Base-by-base conservation (phyloP, 768 basidiomycete genomes). In the Leucocoprinus sp. region DNA sequence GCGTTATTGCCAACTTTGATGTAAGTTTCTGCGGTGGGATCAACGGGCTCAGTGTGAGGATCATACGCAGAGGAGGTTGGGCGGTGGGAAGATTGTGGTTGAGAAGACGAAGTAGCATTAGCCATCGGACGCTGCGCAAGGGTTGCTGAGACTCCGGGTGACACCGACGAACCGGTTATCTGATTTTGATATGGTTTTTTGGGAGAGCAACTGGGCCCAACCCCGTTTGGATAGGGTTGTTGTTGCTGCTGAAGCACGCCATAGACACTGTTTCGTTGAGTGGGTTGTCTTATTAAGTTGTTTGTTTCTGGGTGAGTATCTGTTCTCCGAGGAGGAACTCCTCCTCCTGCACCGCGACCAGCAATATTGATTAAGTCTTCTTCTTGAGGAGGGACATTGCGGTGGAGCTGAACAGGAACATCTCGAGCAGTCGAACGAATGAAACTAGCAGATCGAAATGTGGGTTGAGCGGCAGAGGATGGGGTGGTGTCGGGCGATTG, bases 291-390 rank as follows among this genome's bases (percentile, higher is more conserved):
- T 12, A 55, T 51, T 3, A 64, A 55, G 15, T 60, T 44, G 23
- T 54, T 33, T 8, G 60, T 36, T 15, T 56, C 38, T 4, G 64
- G 59, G 5, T 62, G 56, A 2, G 69, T 56, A 21, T 69, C 68
- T 28, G 55, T 57, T 42, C 65, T 60, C 34, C 67, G 66, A 37
- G 50, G 52, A 22, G 60, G 55, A 6, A 68, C 33, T 28, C 44
- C 71, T 11, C 74, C 75, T 12, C 76, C 80, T 3, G 85, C 83
- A 12, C 88, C 87, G 4, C 87, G 67, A 12, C 87, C 88, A 1
- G 84, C 84, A 1, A 69, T 66, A 50, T 87, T 85, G 7, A 72
- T 60, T 5, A 66, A 42, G 0, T 72, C 67, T 33, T 78, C 79
- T 5, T 69, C 68, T 23, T 66, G 61, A 15, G 54, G 57, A 6